Base-by-base conservation (phyloP, 495 filamentous ascomycete species). In the Alectoria sarmentosa region DNA sequence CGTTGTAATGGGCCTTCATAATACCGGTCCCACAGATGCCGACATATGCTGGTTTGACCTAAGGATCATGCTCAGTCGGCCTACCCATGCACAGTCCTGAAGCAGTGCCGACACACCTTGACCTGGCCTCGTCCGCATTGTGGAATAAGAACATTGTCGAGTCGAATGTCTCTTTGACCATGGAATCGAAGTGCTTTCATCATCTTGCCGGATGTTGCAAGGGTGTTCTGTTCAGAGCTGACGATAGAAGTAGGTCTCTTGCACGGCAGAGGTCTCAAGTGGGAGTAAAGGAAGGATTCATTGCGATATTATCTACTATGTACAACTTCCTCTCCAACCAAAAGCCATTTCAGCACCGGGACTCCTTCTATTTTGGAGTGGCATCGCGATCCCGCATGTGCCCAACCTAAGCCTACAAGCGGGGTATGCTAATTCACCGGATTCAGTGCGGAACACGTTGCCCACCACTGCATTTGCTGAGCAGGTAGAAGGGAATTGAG, bases 11-110 rank as follows among this genome's bases (percentile, higher is more conserved):
- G 19, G 13, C 15, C 32, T 28, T 13, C 6, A n/a, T 19, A 61
- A 30, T 74, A 81, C 80, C 80, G 42, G 72, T 78, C 7, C 83
- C 83, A 70, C 84, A 86, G 36, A 86, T 85, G 14, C 84, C 84
- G 44, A 80, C 78, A 70, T 78, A 86, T 2, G 79, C 78, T 36
- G 82, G 83, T 70, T 75, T 76, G 36, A 85, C 67, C 74, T 82
- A 69, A 28, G 69, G 32, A 49, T 17, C 17, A 1, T 30, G 5
- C 34, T 23, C 61, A 41, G 58, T 10, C 30, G 30, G 61, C 17
- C 21, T 26, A 15, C 38, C 34, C 8, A 28, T 15, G 2, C 37
- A 19, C 30, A 21, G 14, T 30, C 1, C 6, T 17, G 17, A 21
- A 54, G 34, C 17, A 23, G 21, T 41, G 41, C 10, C 10, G 10